Percentiles rank a stretch among this genome's conserved stretches.
These are phyloP conservation scores for Lactarius vividus DNA, from an alignment of 768 basidiomycete species.

Conservation along the genomic window DNA sequence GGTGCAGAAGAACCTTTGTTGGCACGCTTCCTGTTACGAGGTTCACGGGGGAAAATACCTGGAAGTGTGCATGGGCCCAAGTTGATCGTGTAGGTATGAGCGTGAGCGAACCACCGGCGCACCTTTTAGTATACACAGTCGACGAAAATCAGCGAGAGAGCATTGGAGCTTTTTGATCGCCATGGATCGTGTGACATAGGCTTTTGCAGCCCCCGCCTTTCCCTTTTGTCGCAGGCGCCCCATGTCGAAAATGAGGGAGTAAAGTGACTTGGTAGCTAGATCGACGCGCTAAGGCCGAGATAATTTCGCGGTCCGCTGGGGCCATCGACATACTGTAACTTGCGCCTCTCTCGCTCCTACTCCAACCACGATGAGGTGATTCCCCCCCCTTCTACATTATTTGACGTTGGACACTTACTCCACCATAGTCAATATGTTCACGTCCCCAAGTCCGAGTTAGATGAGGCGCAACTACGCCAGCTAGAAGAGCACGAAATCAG, in stretches of 20 bases:
- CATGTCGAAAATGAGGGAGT: slow-evolving; percentile 41
- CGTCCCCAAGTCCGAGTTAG: slow-evolving; percentile 94
- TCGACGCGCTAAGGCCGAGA: background rate
- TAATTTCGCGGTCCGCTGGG: slow-evolving; percentile 2
- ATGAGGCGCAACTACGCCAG: slow-evolving; percentile 93
- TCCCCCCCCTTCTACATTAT: no score
- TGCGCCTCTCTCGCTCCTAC: background rate
- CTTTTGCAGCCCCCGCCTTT: slow-evolving; percentile 88
- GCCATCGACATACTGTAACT: background rate
- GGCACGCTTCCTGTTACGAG: slow-evolving; percentile 84
- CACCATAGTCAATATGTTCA: slow-evolving; percentile 89
- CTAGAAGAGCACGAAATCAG: slow-evolving; percentile 98
- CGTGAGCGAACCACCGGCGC: slow-evolving; percentile 23
- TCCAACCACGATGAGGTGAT: slow-evolving; percentile 27
- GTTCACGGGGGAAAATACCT: slow-evolving; percentile 99
- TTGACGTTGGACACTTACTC: background rate
- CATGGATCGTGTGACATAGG: slow-evolving; percentile 84
- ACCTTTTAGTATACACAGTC: slow-evolving; percentile 98
- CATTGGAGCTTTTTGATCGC: slow-evolving; percentile 96
- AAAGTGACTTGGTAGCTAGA: background rate
- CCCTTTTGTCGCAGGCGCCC: slow-evolving; percentile 81
- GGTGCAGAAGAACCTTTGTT: slow-evolving; percentile 98
- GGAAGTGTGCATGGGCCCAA: slow-evolving; percentile 21
- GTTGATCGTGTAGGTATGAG: background rate
- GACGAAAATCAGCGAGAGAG: slow-evolving; percentile 93